Conservation (phyloP, 768 basidiomycete species). For the Suillus ampliporus region DNA sequence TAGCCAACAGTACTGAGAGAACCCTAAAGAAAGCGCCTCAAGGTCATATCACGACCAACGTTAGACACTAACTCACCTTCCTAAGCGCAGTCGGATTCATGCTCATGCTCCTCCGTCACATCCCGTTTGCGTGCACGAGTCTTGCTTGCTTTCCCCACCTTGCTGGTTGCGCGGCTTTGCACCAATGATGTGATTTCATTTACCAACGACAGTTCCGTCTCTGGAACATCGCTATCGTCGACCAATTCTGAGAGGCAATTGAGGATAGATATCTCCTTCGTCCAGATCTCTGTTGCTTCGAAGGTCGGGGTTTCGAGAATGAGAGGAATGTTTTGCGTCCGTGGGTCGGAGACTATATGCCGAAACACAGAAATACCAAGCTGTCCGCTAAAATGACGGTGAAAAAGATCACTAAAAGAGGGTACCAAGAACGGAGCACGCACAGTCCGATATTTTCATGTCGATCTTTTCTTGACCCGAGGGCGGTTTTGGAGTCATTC, state of each 20-base stretch:
- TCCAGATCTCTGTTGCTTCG: conserved; percentile 72
- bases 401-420: neutral
- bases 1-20: too few species aligned
- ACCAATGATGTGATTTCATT: neutral
- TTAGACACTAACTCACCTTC: neutral
- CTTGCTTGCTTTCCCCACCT: neutral
- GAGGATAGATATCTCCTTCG: conserved; percentile 57
- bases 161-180: neutral
- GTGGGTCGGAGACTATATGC: conserved; percentile 69
- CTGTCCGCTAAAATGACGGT: conserved; percentile 55
- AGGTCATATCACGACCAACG: too few species aligned
- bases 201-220: neutral
- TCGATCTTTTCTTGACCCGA: conserved; percentile 72
- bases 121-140: neutral
- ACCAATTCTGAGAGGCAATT: neutral
- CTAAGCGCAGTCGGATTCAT: neutral
- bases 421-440: conserved; percentile 32
- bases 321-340: conserved; percentile 73
- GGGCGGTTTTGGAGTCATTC: conserved; percentile 78
- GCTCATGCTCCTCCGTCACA: neutral
- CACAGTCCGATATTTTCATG: conserved; percentile 88
- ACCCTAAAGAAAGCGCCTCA: neutral
- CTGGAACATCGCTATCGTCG: neutral
- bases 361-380: conserved; percentile 68
- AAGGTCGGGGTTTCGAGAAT: conserved; percentile 83